A percentile compares a stretch with the other conserved stretches of the same genome.
Evolutionary conservation across 2,329 filamentous ascomycete genomes (phyloP).

Genomic region (Penicillium sp.): DNA sequence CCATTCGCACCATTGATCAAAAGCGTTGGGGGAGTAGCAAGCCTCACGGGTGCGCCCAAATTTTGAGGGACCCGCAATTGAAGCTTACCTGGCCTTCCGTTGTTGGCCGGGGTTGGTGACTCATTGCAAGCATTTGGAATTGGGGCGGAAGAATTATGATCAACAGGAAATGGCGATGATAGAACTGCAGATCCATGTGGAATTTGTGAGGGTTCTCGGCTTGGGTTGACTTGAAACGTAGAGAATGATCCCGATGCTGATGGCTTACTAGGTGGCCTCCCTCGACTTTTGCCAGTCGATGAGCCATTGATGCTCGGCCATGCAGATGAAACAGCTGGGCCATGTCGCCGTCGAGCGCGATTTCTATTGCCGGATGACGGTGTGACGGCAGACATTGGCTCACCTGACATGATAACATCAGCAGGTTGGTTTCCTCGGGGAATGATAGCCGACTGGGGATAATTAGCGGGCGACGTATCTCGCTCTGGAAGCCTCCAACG

Average conservation of each 20-base stretch:
- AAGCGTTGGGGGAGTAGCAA: slow-evolving; percentile 44
- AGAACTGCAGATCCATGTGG: slow-evolving; percentile 38
- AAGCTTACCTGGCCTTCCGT: slow-evolving; percentile 37
- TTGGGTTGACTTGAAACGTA: slow-evolving; percentile 64
- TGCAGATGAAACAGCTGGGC: slow-evolving; percentile 84
- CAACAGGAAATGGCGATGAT: slow-evolving; percentile 42
- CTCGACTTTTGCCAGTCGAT: slow-evolving; percentile 68
- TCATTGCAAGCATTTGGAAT: slow-evolving; percentile 24
- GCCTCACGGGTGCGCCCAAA: slow-evolving; percentile 40
- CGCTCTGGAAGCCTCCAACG: slow-evolving; percentile 53
- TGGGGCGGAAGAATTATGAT: slow-evolving; percentile 34
- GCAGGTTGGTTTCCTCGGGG: slow-evolving; percentile 47
- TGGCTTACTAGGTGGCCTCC: slow-evolving; percentile 73
- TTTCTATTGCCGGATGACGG: slow-evolving; percentile 53
- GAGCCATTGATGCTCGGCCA: slow-evolving; percentile 70
- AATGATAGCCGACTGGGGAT: slow-evolving; percentile 76
- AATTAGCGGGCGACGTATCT: slow-evolving; percentile 64
- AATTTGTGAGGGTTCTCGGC: slow-evolving; percentile 47
- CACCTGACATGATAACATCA: slow-evolving; percentile 42
- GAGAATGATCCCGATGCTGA: slow-evolving; percentile 65
- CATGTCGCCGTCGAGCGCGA: slow-evolving; percentile 60
- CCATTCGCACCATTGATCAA: slow-evolving; percentile 39
- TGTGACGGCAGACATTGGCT: slow-evolving; percentile 71
- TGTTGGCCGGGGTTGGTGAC: slow-evolving; percentile 24
- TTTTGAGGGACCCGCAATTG: slow-evolving; percentile 46